These are phyloP conservation scores for Curvularia spicifera DNA, from an alignment of 2,329 filamentous ascomycete species.

Conservation along the genomic window DNA sequence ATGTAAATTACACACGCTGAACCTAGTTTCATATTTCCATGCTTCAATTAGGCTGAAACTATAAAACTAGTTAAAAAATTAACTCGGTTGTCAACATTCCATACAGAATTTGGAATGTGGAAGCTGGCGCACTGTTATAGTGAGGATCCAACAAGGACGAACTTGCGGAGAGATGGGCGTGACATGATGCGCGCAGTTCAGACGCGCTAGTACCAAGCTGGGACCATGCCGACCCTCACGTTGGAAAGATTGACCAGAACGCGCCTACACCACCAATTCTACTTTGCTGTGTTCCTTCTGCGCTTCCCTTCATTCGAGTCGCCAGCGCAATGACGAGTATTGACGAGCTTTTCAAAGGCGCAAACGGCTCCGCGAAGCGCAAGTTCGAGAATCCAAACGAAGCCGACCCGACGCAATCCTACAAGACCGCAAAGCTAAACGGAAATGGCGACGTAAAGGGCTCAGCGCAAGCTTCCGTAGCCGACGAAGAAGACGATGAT, in stretches of 20 bases:
- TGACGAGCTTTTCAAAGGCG: conserved; percentile 68
- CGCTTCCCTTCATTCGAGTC: not conserved
- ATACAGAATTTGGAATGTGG: too few relatives aligned
- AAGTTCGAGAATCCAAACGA: conserved; percentile 64
- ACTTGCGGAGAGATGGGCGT: not conserved
- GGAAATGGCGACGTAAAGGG: conserved; percentile 58
- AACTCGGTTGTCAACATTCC: not conserved
- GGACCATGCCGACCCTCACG: conserved; percentile 8
- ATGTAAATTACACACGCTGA: not conserved
- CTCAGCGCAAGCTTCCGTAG: conserved; percentile 55
- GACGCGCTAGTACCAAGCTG: conserved; percentile 13
- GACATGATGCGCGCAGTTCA: conserved; percentile 3
- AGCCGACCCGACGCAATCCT: conserved; percentile 63
- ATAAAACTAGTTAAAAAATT: not conserved
- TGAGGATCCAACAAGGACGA: not conserved
- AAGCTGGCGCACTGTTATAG: not conserved
- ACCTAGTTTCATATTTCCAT: not conserved
- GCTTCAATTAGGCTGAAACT: not conserved
- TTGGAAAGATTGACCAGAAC: conserved; percentile 7
- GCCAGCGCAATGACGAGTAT: conserved; percentile 61
- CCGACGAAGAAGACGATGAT: conserved; percentile 54
- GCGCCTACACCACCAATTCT: conserved; percentile 15
- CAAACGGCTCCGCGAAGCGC: conserved; percentile 60
- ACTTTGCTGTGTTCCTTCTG: not conserved
- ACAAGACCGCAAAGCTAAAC: conserved; percentile 65